phyloP scores from a whole-genome alignment of 148 eudicot species.

The Euryodendron excelsum region DNA sequence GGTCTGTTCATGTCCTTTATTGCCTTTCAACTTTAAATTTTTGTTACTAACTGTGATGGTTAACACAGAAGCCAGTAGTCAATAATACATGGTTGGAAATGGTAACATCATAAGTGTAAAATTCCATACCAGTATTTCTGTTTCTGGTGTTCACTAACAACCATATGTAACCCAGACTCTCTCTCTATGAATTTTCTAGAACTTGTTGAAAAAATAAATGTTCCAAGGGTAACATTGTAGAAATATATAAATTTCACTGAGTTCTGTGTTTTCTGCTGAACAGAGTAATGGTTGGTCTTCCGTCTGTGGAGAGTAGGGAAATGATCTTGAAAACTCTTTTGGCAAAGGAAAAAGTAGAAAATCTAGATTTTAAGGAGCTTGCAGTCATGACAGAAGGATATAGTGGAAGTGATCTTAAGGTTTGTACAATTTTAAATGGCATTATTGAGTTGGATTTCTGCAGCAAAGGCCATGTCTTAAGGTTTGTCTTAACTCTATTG shows the following conservation, averaged over 20 bases:
- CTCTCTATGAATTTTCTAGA: not conserved
- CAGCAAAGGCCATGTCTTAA: slow-evolving; percentile 5
- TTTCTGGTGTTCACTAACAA: too few relatives aligned
- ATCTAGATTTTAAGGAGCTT: slow-evolving; percentile 74
- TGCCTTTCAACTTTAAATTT: not conserved
- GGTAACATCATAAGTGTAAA: too few relatives aligned
- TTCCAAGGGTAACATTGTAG: not conserved
- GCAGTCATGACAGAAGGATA: slow-evolving; percentile 91
- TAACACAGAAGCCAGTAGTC: too few relatives aligned
- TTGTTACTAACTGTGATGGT: too few relatives aligned
- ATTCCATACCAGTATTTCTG: too few relatives aligned
- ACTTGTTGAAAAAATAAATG: not conserved
- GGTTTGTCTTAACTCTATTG: not conserved
- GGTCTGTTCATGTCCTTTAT: not conserved
- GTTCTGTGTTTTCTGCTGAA: slow-evolving; percentile 15
- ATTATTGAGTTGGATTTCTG: not conserved
- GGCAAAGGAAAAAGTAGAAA: slow-evolving; percentile 67
- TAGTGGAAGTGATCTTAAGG: slow-evolving; percentile 90
- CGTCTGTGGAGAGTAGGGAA: slow-evolving; percentile 71
- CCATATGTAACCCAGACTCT: too few relatives aligned
- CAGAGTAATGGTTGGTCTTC: slow-evolving; percentile 92
- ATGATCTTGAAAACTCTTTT: slow-evolving; percentile 77
- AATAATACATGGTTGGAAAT: too few relatives aligned
- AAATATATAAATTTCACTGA: not conserved
- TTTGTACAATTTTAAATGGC: slow-evolving; percentile 17